Evolutionary conservation across 2,329 filamentous ascomycete species (phyloP).

Genomic region (Pyrenophora graminea): DNA sequence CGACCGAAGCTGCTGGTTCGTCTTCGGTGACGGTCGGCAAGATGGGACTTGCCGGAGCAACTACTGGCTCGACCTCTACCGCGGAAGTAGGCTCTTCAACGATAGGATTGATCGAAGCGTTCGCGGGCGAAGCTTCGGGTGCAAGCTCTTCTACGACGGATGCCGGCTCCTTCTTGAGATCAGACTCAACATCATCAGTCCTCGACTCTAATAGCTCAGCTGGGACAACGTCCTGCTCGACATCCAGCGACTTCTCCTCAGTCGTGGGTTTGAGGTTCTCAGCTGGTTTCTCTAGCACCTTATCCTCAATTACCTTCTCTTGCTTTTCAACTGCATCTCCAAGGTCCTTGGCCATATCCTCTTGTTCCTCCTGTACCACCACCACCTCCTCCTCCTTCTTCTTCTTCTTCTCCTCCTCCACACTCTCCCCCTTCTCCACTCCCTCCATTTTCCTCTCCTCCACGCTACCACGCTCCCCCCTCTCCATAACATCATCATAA

Average conservation of each 20-base stretch:
- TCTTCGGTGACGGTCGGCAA: constrained; percentile 1
- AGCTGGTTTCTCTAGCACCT: background rate
- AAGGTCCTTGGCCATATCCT: background rate
- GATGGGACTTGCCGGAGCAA: background rate
- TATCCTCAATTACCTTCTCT: constrained; percentile 13
- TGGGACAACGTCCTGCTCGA: constrained; percentile 1
- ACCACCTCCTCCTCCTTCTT: background rate
- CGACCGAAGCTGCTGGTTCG: constrained; percentile 1
- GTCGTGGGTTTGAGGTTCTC: background rate
- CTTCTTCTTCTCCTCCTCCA: background rate
- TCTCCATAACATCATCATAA: constrained; percentile 9
- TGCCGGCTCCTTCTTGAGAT: constrained; percentile 16
- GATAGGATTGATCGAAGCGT: background rate
- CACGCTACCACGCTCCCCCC: constrained; percentile 3
- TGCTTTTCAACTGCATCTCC: constrained; percentile 5
- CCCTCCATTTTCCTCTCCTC: background rate
- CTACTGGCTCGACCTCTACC: background rate
- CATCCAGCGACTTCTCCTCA: background rate
- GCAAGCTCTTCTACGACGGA: constrained; percentile 14
- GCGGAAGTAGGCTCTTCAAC: background rate
- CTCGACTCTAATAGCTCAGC: constrained; percentile 2
- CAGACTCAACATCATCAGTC: constrained; percentile 8
- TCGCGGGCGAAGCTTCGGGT: constrained; percentile 6
- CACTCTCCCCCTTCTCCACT: constrained; percentile 5
- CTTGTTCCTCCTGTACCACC: background rate